Conservation (phyloP, 1,284 basidiomycete genomes). For the Pyrrhoderma lamaoense region DNA sequence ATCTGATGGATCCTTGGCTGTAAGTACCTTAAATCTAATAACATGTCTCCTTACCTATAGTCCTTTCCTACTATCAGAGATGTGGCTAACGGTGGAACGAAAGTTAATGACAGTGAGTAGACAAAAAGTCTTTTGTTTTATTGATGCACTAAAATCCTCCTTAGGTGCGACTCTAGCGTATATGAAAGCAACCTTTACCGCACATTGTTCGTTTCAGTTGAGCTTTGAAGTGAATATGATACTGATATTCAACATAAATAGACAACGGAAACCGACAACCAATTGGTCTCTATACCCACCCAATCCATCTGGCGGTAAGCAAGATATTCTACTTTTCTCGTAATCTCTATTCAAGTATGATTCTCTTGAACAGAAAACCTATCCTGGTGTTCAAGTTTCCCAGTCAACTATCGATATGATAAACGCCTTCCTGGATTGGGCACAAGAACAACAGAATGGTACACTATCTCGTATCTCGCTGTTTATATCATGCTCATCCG, state of each 20-base stretch:
- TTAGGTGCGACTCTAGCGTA: conserved; percentile 54
- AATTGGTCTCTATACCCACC: conserved; percentile 77
- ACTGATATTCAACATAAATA: conserved; percentile 21
- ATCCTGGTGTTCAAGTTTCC: conserved; percentile 47
- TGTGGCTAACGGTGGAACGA: conserved; percentile 42
- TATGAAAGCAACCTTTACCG: conserved; percentile 71
- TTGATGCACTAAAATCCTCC: background rate
- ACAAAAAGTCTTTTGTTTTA: background rate
- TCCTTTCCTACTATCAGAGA: conserved; percentile 33
- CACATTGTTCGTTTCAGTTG: conserved; percentile 38
- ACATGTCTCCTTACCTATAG: background rate
- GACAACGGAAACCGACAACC: conserved; percentile 70
- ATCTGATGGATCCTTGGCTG: conserved; percentile 84
- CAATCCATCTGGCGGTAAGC: conserved; percentile 71
- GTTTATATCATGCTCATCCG: conserved; percentile 1
- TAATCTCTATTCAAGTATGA: background rate
- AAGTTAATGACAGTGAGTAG: conserved; percentile 37
- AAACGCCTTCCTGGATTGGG: conserved; percentile 78
- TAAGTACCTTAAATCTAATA: conserved; percentile 29
- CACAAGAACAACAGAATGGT: conserved; percentile 65
- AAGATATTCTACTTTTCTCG: conserved; percentile 21
- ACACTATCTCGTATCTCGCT: conserved; percentile 11
- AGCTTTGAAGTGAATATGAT: background rate
- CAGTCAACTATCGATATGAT: conserved; percentile 62
- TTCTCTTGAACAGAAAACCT: conserved; percentile 33